phyloP scores from a whole-genome alignment of 2,329 filamentous ascomycete genomes.

The Diplodia corticola region DNA sequence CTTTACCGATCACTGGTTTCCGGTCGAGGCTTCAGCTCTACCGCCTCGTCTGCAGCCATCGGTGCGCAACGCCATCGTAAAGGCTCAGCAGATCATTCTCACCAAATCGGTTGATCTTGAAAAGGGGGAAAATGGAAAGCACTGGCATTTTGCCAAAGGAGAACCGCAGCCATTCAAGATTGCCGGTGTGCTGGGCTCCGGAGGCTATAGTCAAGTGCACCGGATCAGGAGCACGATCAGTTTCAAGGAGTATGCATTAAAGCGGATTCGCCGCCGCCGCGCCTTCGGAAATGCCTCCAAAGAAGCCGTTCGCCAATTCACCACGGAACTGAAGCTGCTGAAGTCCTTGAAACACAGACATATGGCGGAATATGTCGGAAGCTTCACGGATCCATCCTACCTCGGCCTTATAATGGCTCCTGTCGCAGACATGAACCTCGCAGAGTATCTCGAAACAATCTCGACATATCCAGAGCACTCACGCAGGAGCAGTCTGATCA shows the following conservation, averaged over 20 bases:
- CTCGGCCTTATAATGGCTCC: constrained; percentile 38
- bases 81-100: constrained; percentile 24
- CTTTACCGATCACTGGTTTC: constrained; percentile 34
- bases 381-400: constrained; percentile 35
- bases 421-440: constrained; percentile 40
- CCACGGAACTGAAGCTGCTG: constrained; percentile 32
- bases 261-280: constrained; percentile 30
- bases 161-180: constrained; percentile 30
- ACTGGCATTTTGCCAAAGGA: constrained; percentile 28
- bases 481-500: constrained; percentile 13
- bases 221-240: constrained; percentile 30
- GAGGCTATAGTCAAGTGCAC: constrained; percentile 32
- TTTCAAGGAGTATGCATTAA: constrained; percentile 33
- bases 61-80: constrained; percentile 27
- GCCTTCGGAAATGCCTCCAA: constrained; percentile 25
- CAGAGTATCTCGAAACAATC: constrained; percentile 32
- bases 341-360: constrained; percentile 35
- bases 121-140: constrained; percentile 28
- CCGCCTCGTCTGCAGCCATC: constrained; percentile 27
- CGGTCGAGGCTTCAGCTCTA: constrained; percentile 28
- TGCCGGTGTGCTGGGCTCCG: constrained; percentile 29
- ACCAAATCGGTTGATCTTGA: constrained; percentile 24
- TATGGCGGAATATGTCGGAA: constrained; percentile 34
- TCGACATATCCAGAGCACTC: neutral
- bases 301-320: constrained; percentile 29